Evolutionary conservation across 2,329 filamentous ascomycete genomes (phyloP).

Genomic region (Clarireedia monteithiana): DNA sequence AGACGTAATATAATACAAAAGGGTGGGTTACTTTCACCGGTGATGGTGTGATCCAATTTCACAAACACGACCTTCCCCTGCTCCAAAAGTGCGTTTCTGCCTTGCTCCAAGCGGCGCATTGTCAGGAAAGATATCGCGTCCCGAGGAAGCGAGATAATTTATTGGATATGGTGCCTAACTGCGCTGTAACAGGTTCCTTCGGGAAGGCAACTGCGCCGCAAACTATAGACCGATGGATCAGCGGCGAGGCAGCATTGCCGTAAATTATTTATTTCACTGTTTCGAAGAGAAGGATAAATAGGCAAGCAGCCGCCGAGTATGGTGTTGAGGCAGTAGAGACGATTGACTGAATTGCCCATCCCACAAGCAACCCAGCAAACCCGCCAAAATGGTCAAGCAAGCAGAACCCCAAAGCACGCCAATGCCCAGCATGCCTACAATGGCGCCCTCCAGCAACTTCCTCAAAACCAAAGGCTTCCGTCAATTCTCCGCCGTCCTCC

Average conservation of each 20-base stretch:
- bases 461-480: slow-evolving; percentile 1
- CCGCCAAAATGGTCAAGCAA: slow-evolving; percentile 5
- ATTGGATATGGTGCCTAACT: background rate
- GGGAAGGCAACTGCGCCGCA: background rate
- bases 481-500: background rate
- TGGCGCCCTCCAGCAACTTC: background rate
- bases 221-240: background rate
- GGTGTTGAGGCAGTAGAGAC: background rate
- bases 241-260: background rate
- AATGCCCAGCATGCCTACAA: background rate
- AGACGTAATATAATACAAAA: too few relatives aligned
- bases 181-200: background rate
- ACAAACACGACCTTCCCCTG: background rate
- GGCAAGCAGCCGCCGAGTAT: background rate
- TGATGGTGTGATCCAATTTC: background rate
- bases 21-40: background rate
- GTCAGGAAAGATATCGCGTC: background rate
- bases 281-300: background rate
- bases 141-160: background rate
- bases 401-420: background rate
- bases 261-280: background rate
- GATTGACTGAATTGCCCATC: too few relatives aligned
- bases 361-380: background rate
- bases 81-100: background rate
- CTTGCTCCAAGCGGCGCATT: background rate